Conservation (phyloP, 257 asterid genomes). For the Mitragyna speciosa region DNA sequence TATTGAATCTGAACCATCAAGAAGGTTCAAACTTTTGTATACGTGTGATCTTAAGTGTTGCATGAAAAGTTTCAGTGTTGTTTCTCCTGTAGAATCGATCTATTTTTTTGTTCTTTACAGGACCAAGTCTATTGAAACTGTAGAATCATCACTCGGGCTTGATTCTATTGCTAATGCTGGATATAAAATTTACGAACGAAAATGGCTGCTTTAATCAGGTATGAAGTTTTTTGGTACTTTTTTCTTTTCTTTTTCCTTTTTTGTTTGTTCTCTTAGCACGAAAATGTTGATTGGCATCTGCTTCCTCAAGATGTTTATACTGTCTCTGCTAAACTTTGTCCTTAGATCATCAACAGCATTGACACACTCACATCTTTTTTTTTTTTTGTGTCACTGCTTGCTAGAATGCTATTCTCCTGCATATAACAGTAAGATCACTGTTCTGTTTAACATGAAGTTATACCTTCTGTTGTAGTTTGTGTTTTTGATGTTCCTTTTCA, state of each 20-base stretch:
- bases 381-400: no score
- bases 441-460: no score
- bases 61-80: not conserved
- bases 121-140: conserved; percentile 63
- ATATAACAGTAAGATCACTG: no score
- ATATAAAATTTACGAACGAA: conserved; percentile 84
- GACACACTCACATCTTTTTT: not conserved
- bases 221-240: not conserved
- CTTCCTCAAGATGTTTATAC: not conserved
- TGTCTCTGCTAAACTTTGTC: no score
- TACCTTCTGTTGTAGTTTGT: no score
- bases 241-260: not conserved
- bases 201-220: conserved; percentile 88
- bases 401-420: no score
- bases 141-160: conserved; percentile 85
- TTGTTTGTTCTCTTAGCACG: not conserved
- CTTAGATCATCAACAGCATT: not conserved
- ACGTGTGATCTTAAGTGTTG: conserved; percentile 1
- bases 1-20: conserved; percentile 91
- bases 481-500: no score
- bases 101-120: conserved; percentile 35
- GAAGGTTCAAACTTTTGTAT: conserved; percentile 48
- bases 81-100: conserved; percentile 14
- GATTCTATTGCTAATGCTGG: conserved; percentile 96
- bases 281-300: not conserved